These are phyloP conservation scores for Apiospora arundinis DNA, from an alignment of 2,329 filamentous ascomycete species.

Conservation along the genomic window DNA sequence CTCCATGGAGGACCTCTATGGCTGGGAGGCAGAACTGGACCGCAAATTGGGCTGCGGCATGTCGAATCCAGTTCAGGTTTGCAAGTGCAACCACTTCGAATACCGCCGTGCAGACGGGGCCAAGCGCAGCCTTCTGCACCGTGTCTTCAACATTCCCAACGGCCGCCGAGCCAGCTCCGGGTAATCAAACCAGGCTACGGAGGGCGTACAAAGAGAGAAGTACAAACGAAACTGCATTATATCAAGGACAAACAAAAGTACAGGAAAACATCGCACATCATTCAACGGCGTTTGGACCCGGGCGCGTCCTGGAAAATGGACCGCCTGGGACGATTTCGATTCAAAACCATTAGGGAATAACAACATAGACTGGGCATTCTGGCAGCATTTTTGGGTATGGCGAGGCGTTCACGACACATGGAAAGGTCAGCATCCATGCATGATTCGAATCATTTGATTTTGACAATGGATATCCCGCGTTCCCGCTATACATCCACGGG, in stretches of 20 bases:
- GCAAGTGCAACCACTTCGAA: slow-evolving; percentile 33
- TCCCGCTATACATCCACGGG: slow-evolving; percentile 22
- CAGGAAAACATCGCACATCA: slow-evolving; percentile 20
- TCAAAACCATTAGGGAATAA: slow-evolving; percentile 8
- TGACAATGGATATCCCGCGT: slow-evolving; percentile 23
- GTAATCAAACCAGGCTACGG: neutral
- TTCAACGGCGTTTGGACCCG: slow-evolving; percentile 17
- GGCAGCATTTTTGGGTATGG: slow-evolving; percentile 22
- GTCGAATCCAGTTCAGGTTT: slow-evolving; percentile 28
- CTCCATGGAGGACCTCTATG: slow-evolving; percentile 52
- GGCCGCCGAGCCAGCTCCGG: slow-evolving; percentile 27
- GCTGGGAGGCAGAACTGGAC: slow-evolving; percentile 60
- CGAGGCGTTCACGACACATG: slow-evolving; percentile 25
- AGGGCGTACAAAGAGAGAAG: neutral
- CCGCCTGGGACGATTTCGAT: neutral
- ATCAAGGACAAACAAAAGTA: slow-evolving; percentile 12
- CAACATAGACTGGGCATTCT: slow-evolving; percentile 15
- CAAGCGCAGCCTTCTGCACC: slow-evolving; percentile 47
- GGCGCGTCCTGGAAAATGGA: neutral
- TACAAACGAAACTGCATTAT: slow-evolving; percentile 12
- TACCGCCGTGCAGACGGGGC: slow-evolving; percentile 37
- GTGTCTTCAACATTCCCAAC: slow-evolving; percentile 43
- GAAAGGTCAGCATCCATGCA: slow-evolving; percentile 6
- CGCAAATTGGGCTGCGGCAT: slow-evolving; percentile 36
- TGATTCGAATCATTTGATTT: slow-evolving; percentile 17